Evolutionary conservation across 2,329 filamentous ascomycete genomes (phyloP).

Genomic region (Phoma sp.): DNA sequence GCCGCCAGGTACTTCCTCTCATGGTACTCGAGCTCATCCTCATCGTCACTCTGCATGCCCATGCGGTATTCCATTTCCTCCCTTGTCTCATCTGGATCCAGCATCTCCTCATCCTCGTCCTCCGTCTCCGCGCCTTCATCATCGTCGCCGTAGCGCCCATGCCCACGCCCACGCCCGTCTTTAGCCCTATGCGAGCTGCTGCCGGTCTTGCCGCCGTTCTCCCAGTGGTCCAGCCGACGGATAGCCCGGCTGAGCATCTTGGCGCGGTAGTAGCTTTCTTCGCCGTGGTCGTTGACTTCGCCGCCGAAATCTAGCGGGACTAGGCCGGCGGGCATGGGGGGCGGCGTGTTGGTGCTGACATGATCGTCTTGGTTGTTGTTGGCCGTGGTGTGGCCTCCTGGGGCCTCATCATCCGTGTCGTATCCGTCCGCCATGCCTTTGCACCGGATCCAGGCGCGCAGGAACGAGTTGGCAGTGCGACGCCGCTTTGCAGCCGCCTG

Average conservation of each 20-base stretch:
- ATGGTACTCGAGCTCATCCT: conserved; percentile 21
- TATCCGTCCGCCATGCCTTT: conserved; percentile 55
- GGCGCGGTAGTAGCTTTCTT: conserved; percentile 71
- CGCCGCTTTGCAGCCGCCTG: conserved; percentile 67
- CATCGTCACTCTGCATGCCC: conserved; percentile 22
- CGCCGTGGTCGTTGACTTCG: conserved; percentile 77
- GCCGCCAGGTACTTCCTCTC: too few relatives aligned
- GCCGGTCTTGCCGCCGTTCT: conserved; percentile 48
- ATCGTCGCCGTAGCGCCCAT: too few relatives aligned
- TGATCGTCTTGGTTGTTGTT: conserved; percentile 41
- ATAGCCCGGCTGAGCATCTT: conserved; percentile 68
- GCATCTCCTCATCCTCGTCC: conserved; percentile 39
- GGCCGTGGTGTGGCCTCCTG: conserved; percentile 7
- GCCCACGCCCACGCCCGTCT: conserved; percentile 3
- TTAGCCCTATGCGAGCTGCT: conserved; percentile 3
- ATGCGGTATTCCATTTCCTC: conserved; percentile 32
- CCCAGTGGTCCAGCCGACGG: conserved; percentile 74
- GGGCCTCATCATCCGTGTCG: conserved; percentile 52
- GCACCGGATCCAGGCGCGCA: conserved; percentile 70
- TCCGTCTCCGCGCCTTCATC: too few relatives aligned
- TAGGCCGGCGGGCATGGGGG: conserved; percentile 59
- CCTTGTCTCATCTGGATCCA: conserved; percentile 31
- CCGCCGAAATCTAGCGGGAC: conserved; percentile 59
- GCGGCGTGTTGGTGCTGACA: conserved; percentile 34
- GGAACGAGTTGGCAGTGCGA: conserved; percentile 68